Evolutionary conservation across 768 basidiomycete species (phyloP), one percentile per base, ranked within the genome.

Genomic region (Leccinellum rugosiceps): DNA sequence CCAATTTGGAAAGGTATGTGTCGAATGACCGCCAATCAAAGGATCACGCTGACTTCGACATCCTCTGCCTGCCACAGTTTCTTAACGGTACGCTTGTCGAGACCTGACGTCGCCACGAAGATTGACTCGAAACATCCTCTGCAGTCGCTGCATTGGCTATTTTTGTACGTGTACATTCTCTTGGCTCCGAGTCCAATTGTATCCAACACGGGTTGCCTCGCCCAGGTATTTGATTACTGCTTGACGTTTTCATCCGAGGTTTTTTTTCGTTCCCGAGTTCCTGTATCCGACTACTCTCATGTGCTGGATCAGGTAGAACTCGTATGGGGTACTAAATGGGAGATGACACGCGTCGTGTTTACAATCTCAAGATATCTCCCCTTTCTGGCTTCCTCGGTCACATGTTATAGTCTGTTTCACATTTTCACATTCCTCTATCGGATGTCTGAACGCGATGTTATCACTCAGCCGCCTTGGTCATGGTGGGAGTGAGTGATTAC

Each of bases 341-440:
- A 53, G 15, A 21, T 28, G 5, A 38, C 69, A 31, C 67, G 68
- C 26, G 32, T 63, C 23, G 53, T 71, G n/a, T 69, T 69, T 48
- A 64, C 67, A 5, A 6, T 69, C 7, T 55, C 69, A 46, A 69
- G 68, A 60, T 71, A 71, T 55, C 52, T 71, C 30, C 52, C 69
- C 26, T 67, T 69, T 34, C 3, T 69, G 50, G 43, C 63, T 10
- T 56, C 61, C 19, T 53, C 56, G 0, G 30, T 65, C 13, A 56
- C 66, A 7, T 65, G 63, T 32, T 68, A 63, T 50, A 50, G 68
- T 65, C 13, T 2, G 60, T 58, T 28, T 50, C 35, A 35, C 35
- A 8, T 38, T 54, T 11, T 25, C 43, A 6, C 28, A 35, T 35
- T 35, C 35, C 48, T n/a, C 1, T 44, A 11, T 30, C 10, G 2